Conservation (phyloP, 2,329 filamentous ascomycete species). For the Ophiostoma perfectum region DNA sequence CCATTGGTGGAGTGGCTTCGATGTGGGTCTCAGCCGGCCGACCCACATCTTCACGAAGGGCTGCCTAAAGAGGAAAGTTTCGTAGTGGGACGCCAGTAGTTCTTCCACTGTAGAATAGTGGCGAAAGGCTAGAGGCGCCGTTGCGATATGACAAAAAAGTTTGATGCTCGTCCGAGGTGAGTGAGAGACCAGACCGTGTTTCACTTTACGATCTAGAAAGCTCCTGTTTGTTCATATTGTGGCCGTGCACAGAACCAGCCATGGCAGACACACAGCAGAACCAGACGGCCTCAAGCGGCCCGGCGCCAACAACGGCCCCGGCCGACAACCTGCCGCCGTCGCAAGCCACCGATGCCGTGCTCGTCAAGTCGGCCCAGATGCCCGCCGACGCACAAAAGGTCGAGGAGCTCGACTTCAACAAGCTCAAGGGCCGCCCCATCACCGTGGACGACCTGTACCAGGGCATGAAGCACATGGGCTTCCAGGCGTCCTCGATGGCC, state of each 20-base stretch:
- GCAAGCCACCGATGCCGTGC: conserved; percentile 70
- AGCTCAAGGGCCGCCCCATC: conserved; percentile 65
- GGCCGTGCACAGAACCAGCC: background rate
- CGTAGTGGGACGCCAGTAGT: background rate
- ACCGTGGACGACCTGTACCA: conserved; percentile 79
- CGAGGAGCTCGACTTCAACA: conserved; percentile 87
- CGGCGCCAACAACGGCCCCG: background rate
- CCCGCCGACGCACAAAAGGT: conserved; percentile 75
- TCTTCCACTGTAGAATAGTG: conserved; percentile 8
- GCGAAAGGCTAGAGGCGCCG: background rate
- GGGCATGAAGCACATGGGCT: conserved; percentile 81
- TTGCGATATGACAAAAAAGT: background rate
- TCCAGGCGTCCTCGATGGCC: conserved; percentile 63
- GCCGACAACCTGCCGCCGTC: conserved; percentile 46
- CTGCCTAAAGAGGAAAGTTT: conserved; percentile 1
- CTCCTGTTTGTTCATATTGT: background rate
- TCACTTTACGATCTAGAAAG: background rate
- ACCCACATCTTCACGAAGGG: background rate
- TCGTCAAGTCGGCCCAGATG: conserved; percentile 77
- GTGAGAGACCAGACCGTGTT: background rate
- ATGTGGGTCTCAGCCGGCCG: background rate
- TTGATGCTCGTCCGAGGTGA: background rate
- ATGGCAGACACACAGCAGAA: background rate
- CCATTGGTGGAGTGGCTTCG: background rate
- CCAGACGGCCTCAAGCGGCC: background rate